These are phyloP conservation scores for Colletotrichum costaricense DNA, from an alignment of 2,329 filamentous ascomycete species.

Conservation along the genomic window DNA sequence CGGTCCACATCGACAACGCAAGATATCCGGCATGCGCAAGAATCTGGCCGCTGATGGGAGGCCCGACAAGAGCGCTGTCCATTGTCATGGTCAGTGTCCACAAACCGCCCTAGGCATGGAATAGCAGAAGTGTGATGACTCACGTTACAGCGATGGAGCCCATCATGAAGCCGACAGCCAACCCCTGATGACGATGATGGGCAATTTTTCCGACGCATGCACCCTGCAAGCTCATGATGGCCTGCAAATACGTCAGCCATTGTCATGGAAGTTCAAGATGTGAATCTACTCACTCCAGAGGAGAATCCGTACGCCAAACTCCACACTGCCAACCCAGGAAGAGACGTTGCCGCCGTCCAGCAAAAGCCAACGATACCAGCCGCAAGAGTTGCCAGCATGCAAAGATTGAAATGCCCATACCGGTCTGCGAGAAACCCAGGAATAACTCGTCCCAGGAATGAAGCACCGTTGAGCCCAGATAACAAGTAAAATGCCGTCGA, in stretches of 20 bases:
- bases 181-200: slow-evolving; percentile 49
- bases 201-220: slow-evolving; percentile 57
- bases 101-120: too few species aligned
- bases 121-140: slow-evolving; percentile 27
- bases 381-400: slow-evolving; percentile 39
- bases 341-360: slow-evolving; percentile 54
- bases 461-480: slow-evolving; percentile 70
- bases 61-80: slow-evolving; percentile 50
- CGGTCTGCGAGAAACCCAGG: slow-evolving; percentile 64
- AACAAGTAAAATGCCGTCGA: slow-evolving; percentile 71
- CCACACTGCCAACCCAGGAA: slow-evolving; percentile 56
- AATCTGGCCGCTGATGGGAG: slow-evolving; percentile 54
- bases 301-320: slow-evolving; percentile 58
- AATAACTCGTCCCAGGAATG: slow-evolving; percentile 62
- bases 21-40: slow-evolving; percentile 51
- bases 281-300: slow-evolving; percentile 49
- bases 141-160: slow-evolving; percentile 55
- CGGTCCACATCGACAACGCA: slow-evolving; percentile 50
- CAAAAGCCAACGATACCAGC: slow-evolving; percentile 55
- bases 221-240: slow-evolving; percentile 57
- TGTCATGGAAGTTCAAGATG: slow-evolving; percentile 29
- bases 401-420: slow-evolving; percentile 58
- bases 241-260: slow-evolving; percentile 52
- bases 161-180: slow-evolving; percentile 54
- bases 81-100: not conserved